These are phyloP conservation scores for Tilletia setariae DNA, from an alignment of 1,284 basidiomycete genomes.

Conservation along the genomic window DNA sequence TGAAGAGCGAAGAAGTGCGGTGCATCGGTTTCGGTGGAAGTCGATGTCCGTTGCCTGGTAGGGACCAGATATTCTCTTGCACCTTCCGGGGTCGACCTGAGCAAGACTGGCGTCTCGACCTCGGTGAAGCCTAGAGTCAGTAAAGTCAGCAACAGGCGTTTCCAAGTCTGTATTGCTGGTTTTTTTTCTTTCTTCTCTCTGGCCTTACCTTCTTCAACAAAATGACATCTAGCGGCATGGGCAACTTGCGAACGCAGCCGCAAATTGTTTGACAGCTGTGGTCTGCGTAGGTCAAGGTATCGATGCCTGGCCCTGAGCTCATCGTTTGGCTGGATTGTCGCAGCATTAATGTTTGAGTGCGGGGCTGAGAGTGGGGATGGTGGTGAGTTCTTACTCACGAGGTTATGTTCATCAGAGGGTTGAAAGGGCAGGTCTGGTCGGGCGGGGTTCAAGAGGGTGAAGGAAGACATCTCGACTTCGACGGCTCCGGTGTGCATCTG, in stretches of 20 bases:
- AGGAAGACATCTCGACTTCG: conserved; percentile 17
- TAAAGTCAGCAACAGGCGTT: neutral
- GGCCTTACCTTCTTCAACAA: conserved; percentile 65
- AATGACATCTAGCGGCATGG: conserved; percentile 71
- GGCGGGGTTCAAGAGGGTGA: conserved; percentile 18
- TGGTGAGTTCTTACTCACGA: conserved; percentile 70
- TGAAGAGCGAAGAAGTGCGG: conserved; percentile 83
- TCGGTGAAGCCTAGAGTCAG: conserved; percentile 72
- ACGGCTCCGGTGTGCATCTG: conserved; percentile 39
- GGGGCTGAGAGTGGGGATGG: conserved; percentile 66
- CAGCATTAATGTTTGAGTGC: conserved; percentile 64
- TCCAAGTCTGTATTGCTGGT: too few species aligned
- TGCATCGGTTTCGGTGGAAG: conserved; percentile 18
- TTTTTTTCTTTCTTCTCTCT: too few species aligned
- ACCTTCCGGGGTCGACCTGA: conserved; percentile 88
- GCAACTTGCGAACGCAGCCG: conserved; percentile 75
- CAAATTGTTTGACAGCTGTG: conserved; percentile 71
- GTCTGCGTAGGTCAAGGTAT: conserved; percentile 80
- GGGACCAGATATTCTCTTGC: conserved; percentile 92
- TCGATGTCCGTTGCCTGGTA: conserved; percentile 60
- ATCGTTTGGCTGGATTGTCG: conserved; percentile 65
- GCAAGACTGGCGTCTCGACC: conserved; percentile 87
- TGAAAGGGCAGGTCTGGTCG: conserved; percentile 43
- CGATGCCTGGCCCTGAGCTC: conserved; percentile 78
- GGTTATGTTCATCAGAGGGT: conserved; percentile 58